Base-by-base conservation (phyloP, 2,329 filamentous ascomycete genomes). In the Hymenoscyphus scutula region DNA sequence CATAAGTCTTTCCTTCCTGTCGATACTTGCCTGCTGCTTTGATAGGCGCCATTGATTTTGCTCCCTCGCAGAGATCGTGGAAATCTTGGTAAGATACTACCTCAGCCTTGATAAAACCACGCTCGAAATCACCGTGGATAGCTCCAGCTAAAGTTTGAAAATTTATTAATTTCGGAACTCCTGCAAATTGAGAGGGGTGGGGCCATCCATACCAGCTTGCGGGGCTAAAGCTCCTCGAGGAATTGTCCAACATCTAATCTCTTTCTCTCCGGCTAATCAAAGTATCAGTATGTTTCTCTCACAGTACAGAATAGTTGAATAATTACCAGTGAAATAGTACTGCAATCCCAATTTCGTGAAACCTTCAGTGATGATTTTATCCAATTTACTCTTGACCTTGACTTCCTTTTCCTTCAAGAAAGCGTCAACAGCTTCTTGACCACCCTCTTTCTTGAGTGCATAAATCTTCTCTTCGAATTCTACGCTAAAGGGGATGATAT, bases 81-180 rank as follows among this genome's bases (percentile, higher is more conserved):
- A 79, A 80, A 64, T 80, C 78, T 65, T 79, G 76, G 66, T 78
- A 80, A 1, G 77, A 72, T 1, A 80, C 78, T 4, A 80, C 77
- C 60, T 80, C 78, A 6, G 78, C 78, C 64, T 80, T 80, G 69
- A 80, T 79, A 62, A 79, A 79, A 0, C 77, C 77, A 54, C 71
- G 74, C 67, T 79, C 77, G n/a, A 79, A 79, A 38, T 79, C 77
- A 5, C 75, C 72, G 66, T 78, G 77, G 41, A 78, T 78, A 0
- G 61, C 61, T 29, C 61, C 61, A 19, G 61, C 58, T 60, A 38
- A n/a, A n/a, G n/a, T n/a, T n/a, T n/a, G n/a, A n/a, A n/a, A n/a
- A n/a, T n/a, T n/a, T n/a, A n/a, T n/a, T n/a, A n/a, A n/a, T n/a
- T n/a, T n/a, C n/a, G n/a, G n/a, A n/a, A n/a, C n/a, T n/a, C n/a